phyloP scores from a whole-genome alignment of 345 rosid genomes.

The Laguncularia racemosa region DNA sequence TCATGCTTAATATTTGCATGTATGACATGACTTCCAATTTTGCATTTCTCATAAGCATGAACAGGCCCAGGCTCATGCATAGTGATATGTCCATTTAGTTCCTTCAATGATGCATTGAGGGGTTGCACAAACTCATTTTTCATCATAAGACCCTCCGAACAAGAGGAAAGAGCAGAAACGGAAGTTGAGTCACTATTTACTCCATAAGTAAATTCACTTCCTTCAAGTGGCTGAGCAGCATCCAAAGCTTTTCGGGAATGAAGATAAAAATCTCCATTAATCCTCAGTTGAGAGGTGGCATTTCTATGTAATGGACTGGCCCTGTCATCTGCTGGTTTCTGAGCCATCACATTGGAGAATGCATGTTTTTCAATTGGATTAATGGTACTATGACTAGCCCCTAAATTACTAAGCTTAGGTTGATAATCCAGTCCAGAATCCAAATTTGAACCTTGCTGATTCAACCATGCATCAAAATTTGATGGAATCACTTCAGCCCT shows the following conservation, averaged over 20 bases:
- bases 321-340: constrained; percentile 11
- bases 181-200: constrained; percentile 10
- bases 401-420: constrained; percentile 9
- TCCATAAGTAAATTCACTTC: constrained; percentile 9
- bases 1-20: constrained; percentile 16
- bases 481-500: constrained; percentile 43
- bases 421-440: constrained; percentile 17
- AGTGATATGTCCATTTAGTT: constrained; percentile 12
- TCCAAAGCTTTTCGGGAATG: constrained; percentile 11
- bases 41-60: constrained; percentile 18
- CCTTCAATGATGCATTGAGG: constrained; percentile 10
- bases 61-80: constrained; percentile 1
- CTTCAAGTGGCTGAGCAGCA: constrained; percentile 11
- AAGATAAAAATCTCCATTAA: constrained; percentile 9
- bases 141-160: constrained; percentile 6
- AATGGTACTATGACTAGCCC: constrained; percentile 10
- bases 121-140: constrained; percentile 28
- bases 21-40: constrained; percentile 13
- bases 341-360: constrained; percentile 15
- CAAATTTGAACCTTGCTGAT: constrained; percentile 33
- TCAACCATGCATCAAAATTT: constrained; percentile 38
- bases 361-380: constrained; percentile 35
- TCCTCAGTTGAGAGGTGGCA: constrained; percentile 8
- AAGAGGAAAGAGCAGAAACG: constrained; percentile 10
- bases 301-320: constrained; percentile 10